These are phyloP conservation scores for Agrostemma githago DNA, from an alignment of 148 eudicot species.

Conservation along the genomic window DNA sequence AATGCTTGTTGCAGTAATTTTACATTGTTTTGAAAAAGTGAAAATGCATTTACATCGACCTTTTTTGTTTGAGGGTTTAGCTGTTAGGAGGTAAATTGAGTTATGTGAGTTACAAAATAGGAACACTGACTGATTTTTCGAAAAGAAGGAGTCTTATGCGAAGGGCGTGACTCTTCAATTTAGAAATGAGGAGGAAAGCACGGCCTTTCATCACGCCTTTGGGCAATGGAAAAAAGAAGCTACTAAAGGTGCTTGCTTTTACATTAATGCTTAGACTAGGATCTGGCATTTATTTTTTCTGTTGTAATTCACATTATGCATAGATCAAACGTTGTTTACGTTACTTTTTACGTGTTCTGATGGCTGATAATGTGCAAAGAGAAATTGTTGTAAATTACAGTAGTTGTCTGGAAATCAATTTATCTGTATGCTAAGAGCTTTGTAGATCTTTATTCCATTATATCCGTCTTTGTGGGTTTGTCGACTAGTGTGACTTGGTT, in stretches of 20 bases:
- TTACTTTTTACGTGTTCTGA: neutral
- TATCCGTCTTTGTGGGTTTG: neutral
- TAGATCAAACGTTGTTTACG: neutral
- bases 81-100: neutral
- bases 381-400: neutral
- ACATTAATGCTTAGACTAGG: constrained; percentile 3
- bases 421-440: neutral
- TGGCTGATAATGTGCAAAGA: neutral
- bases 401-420: neutral
- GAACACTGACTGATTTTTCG: constrained; percentile 20
- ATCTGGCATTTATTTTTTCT: neutral
- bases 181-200: constrained; percentile 66
- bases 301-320: neutral
- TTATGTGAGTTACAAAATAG: constrained; percentile 3
- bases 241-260: constrained; percentile 55
- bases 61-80: neutral
- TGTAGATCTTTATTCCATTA: neutral
- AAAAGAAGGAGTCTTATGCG: constrained; percentile 57
- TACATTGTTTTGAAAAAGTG: neutral
- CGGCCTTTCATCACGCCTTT: constrained; percentile 70
- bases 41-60: neutral
- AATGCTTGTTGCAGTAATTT: neutral
- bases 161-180: constrained; percentile 64
- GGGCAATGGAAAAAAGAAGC: constrained; percentile 73
- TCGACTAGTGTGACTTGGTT: neutral